Base-by-base conservation (phyloP, 2,329 filamentous ascomycete species). In the Pestalotiopsis sp. region DNA sequence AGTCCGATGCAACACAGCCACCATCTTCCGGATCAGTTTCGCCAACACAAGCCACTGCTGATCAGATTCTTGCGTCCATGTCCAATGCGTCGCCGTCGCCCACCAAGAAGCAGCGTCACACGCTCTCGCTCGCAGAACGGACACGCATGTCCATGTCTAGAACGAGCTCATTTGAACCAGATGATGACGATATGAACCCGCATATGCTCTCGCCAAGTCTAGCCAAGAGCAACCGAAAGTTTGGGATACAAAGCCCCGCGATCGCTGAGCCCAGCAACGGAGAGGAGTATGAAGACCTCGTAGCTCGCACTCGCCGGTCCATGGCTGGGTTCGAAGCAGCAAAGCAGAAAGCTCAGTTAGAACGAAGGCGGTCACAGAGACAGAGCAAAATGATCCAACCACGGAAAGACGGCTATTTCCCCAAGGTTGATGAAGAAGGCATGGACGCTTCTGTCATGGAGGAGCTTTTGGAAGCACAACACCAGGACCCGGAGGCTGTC, bases 81-180 rank as follows among this genome's bases (percentile, higher is more conserved):
- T 80, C 84, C 27, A 83, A 83, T 60, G 81, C 83, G 0, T 89
- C 88, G 1, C 88, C 88, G 0, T 90, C 89, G 0, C 89, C 89
- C 0, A 76, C 81, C 58, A 90, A 89, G 72, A 86, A 82, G 68
- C 80, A 82, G 0, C 83, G 88, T 0, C 88, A 88, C 64, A 86
- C 85, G 0, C 79, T 91, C 9, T 90, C 91, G 0, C 85, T 96
- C 0, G 87, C 91, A 3, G 94, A 97, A 76, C 91, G 94, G 62
- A 97, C 95, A 0, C 89, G 92, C 20, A 85, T 94, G 66, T 94
- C 93, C 20, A 95, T 97, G 90, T 89, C 91, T 0, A 85, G 90
- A 3, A 76, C 67, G 60, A 73, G 14, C 65, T 79, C 73, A 7
- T 79, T 70, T 6, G 78, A 80, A 4, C 72, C 76, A 6, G 80